phyloP scores from a whole-genome alignment of 2,329 filamentous ascomycete genomes.

The Myrmaecium sp. region DNA sequence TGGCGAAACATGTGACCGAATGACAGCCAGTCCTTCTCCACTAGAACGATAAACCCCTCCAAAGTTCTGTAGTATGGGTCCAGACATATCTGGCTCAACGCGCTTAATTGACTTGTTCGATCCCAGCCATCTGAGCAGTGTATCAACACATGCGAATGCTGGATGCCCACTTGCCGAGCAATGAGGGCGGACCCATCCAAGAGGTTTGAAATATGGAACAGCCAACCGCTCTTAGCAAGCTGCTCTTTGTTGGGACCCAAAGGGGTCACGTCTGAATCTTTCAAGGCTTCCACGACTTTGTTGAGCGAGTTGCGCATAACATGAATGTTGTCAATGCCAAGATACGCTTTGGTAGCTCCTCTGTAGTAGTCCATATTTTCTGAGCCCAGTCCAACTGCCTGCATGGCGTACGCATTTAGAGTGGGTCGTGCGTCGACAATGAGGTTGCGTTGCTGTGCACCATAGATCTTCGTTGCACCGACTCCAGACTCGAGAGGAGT shows the following conservation, averaged over 20 bases:
- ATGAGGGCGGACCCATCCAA: constrained; percentile 75
- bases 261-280: constrained; percentile 76
- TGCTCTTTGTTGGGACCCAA: constrained; percentile 68
- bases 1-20: constrained; percentile 97
- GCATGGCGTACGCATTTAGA: constrained; percentile 88
- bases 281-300: constrained; percentile 75
- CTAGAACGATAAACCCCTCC: constrained; percentile 80
- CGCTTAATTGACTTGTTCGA: constrained; percentile 84
- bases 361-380: constrained; percentile 98
- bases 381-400: constrained; percentile 79
- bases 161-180: constrained; percentile 71
- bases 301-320: constrained; percentile 88
- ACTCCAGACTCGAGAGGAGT: constrained; percentile 22
- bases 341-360: constrained; percentile 75
- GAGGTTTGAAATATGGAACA: constrained; percentile 73
- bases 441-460: constrained; percentile 80
- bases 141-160: constrained; percentile 87
- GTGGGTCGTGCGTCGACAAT: constrained; percentile 93
- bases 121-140: constrained; percentile 99
- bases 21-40: constrained; percentile 96
- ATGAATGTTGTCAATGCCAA: constrained; percentile 96
- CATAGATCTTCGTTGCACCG: constrained; percentile 44
- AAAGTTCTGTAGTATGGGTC: constrained; percentile 92
- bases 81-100: constrained; percentile 78
- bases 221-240: constrained; percentile 71